phyloP scores from a whole-genome alignment of 345 rosid species.

The Noccaea caerulescens region DNA sequence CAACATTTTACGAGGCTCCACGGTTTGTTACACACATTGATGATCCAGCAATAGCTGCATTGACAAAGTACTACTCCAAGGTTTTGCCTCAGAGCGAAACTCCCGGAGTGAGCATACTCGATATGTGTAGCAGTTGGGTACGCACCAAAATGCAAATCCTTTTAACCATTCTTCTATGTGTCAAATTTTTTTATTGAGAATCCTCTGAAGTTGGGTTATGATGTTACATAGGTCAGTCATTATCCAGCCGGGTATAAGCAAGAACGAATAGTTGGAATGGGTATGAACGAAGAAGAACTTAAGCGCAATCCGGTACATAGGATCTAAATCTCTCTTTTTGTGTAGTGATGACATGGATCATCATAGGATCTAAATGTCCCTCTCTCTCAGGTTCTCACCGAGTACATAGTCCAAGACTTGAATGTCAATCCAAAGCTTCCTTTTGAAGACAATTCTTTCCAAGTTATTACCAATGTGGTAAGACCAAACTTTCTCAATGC shows the following conservation, averaged over 20 bases:
- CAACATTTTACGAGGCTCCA: conserved; percentile 74
- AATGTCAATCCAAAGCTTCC: conserved; percentile 77
- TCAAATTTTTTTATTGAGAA: background rate
- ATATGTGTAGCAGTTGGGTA: conserved; percentile 98
- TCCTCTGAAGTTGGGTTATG: background rate
- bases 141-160: conserved; percentile 22
- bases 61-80: conserved; percentile 74
- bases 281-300: conserved; percentile 89
- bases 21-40: conserved; percentile 93
- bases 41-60: conserved; percentile 86
- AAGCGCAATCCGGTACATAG: conserved; percentile 58
- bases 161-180: background rate
- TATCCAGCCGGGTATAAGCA: conserved; percentile 90
- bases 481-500: conserved; percentile 23
- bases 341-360: conserved; percentile 11
- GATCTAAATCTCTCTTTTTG: no score
- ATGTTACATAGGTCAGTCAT: conserved; percentile 74
- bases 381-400: conserved; percentile 64
- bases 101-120: conserved; percentile 83
- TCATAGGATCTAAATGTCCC: background rate
- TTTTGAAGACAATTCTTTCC: conserved; percentile 81
- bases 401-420: conserved; percentile 80
- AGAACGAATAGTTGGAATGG: conserved; percentile 75
- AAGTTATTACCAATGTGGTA: conserved; percentile 87
- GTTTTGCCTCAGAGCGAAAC: conserved; percentile 80